Evolutionary conservation across 495 filamentous ascomycete genomes (phyloP), one percentile per base, ranked within the genome.

Genomic region (Pyrenopolyporus hunteri): DNA sequence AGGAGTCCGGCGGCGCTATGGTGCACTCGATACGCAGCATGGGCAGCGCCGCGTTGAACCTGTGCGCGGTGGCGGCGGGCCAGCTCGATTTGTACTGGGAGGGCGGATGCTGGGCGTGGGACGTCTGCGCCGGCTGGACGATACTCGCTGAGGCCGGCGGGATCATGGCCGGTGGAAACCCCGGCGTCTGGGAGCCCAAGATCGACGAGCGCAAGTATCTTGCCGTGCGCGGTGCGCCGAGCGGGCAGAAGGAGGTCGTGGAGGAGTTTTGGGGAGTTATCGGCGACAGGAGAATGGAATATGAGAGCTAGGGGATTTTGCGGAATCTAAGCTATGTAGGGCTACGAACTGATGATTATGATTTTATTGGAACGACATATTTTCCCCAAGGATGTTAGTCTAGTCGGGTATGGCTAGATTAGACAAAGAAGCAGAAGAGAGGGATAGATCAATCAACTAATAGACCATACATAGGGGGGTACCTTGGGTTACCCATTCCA

Each of bases 91-190:
- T 86, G 25, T 97, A 95, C 64, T 97, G 93, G 93, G 93, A 97
- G 68, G 91, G 90, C 10, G 93, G 93, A 6, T 93, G 89, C 71
- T 97, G 91, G 88, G 90, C 89, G 22, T 97, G 93, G 93, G 93
- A 97, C 76, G 91, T 96, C 9, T 89, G 87, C 63, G 93, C 93
- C 6, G 93, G 86, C 0, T 96, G 93, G 93, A 87, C 92, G 25
- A 89, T 97, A 63, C 75, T 97, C 13, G 78, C 76, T 16, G 93
- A 97, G 74, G 90, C 92, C 0, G 93, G 93, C 0, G 93, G 93
- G 1, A 80, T 86, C 31, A 85, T 96, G 71, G 90, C 83, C 2
- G 83, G 87, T 68, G 90, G 87, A 3, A 95, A 93, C 69, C 85
- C 86, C 0, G 91, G 89, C 2, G 82, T 81, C 58, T 94, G 91